phyloP scores from a whole-genome alignment of 2,329 filamentous ascomycete species.

The Fusarium coffeatum region DNA sequence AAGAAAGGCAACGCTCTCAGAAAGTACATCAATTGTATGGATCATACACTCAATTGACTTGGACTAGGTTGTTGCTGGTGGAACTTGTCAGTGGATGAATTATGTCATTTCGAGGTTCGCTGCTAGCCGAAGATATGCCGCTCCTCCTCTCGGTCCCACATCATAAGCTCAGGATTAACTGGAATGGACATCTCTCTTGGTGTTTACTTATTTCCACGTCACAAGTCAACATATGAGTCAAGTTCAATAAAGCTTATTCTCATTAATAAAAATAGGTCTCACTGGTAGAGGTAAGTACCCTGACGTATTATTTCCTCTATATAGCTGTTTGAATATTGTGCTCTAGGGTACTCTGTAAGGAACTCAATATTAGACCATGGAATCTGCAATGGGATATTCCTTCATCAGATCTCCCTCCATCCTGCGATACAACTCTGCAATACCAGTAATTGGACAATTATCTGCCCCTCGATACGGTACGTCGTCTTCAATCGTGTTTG shows the following conservation, averaged over 20 bases:
- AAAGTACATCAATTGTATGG: constrained; percentile 7
- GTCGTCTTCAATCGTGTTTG: not conserved
- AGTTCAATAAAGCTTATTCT: not conserved
- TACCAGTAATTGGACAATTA: not conserved
- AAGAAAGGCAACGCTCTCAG: not conserved
- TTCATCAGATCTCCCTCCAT: constrained; percentile 22
- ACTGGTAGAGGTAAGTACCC: not conserved
- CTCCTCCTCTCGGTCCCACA: not conserved
- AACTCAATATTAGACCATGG: not conserved
- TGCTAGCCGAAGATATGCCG: constrained; percentile 33
- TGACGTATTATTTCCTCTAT: not conserved
- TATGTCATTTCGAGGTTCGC: constrained; percentile 26
- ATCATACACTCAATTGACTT: constrained; percentile 14
- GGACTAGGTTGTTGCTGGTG: constrained; percentile 6
- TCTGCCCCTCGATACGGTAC: constrained; percentile 13
- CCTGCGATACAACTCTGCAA: constrained; percentile 19
- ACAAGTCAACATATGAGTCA: not conserved
- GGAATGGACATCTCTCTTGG: not conserved
- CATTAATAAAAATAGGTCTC: not conserved
- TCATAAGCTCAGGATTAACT: not conserved
- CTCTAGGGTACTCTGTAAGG: not conserved
- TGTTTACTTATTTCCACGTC: not conserved
- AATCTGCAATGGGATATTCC: constrained; percentile 17
- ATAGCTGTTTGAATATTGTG: not conserved
- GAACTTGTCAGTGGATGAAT: constrained; percentile 24